A percentile compares a stretch with the other conserved stretches of the same genome.
Evolutionary conservation across 139 green algal species (phyloP).

Genomic region (Chlorella ohadii): DNA sequence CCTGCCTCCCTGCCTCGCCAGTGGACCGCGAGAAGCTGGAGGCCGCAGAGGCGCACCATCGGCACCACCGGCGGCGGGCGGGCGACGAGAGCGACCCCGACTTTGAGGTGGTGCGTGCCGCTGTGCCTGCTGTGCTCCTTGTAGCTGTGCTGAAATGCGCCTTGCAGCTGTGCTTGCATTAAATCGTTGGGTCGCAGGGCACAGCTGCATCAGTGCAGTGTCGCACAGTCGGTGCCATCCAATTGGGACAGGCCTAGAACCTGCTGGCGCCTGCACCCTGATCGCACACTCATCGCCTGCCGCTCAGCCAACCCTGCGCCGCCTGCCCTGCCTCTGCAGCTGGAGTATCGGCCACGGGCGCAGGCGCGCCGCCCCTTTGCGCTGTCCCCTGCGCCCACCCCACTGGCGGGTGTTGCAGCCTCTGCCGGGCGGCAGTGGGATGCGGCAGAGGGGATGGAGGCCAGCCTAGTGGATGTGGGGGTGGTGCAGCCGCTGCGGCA

Average conservation of each 20-base stretch:
- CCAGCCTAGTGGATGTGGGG: not conserved
- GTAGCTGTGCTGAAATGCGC: no score
- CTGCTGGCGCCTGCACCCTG: no score
- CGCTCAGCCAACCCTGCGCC: no score
- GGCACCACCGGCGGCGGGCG: not conserved
- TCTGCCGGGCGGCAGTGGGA: conserved; percentile 5
- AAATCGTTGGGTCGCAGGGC: no score
- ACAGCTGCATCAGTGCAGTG: no score
- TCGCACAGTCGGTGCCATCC: no score
- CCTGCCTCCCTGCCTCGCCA: not conserved
- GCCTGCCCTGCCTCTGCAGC: not conserved
- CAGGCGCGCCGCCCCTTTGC: not conserved
- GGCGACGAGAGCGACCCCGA: conserved; percentile 43
- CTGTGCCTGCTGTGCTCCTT: not conserved
- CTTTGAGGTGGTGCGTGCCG: conserved; percentile 30
- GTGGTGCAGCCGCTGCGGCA: not conserved
- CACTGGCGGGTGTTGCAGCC: not conserved
- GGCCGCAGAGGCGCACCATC: not conserved
- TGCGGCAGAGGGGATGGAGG: not conserved
- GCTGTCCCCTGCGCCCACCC: conserved; percentile 7
- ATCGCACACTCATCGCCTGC: no score
- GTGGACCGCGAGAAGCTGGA: conserved; percentile 10
- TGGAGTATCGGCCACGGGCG: conserved; percentile 27
- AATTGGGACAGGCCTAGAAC: no score
- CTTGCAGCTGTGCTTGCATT: no score